Evolutionary conservation across 345 rosid genomes (phyloP).

Genomic region (Kernera saxatilis): DNA sequence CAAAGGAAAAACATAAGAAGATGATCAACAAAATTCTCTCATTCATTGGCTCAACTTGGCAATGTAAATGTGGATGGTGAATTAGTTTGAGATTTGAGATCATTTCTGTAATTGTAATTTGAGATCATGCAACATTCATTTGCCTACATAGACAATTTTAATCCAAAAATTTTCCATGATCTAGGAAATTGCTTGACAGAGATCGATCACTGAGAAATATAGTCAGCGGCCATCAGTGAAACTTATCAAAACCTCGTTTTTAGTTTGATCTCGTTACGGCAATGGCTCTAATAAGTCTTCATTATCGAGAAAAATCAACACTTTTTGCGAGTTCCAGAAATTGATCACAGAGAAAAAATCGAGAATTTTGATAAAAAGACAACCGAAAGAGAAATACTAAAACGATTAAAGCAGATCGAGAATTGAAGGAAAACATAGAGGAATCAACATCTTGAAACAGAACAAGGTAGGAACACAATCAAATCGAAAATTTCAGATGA

Average conservation of each 20-base stretch:
- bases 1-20: not conserved
- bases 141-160: not conserved
- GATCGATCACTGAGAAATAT: not conserved
- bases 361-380: not conserved
- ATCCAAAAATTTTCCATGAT: not conserved
- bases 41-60: not conserved
- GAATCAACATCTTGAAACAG: not conserved
- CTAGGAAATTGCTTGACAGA: not conserved
- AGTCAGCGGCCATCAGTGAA: not conserved
- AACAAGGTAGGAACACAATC: not conserved
- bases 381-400: not conserved
- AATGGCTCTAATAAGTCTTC: not conserved
- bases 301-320: not conserved
- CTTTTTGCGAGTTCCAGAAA: not conserved
- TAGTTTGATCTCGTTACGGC: not conserved
- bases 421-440: not conserved
- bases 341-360: slow-evolving; percentile 5
- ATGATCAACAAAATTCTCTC: not conserved
- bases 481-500: slow-evolving; percentile 6
- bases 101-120: not conserved
- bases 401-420: not conserved
- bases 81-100: too few species aligned
- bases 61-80: not conserved
- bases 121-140: not conserved
- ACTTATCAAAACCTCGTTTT: not conserved